Evolutionary conservation across 305 asterid genomes (phyloP), one percentile per base, ranked within the genome.

Genomic region (Fraxinus xanthoxyloides): DNA sequence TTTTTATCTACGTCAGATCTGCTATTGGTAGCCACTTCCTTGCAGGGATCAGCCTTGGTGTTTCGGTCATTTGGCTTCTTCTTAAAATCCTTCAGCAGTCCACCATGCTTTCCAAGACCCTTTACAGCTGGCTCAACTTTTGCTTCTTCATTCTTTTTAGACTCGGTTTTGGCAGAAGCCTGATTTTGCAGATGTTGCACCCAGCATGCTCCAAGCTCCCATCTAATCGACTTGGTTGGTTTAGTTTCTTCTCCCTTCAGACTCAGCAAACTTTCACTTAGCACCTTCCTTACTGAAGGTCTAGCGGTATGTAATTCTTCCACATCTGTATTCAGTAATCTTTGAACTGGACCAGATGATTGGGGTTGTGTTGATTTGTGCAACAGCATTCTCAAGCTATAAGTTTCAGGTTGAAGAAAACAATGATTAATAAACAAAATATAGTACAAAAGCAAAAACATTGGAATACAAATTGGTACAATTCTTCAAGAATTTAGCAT

Each of bases 181-280:
- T 85, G 92, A 83, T 88, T 92, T 90, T 94, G 98, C 82, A 94
- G 89, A 85, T 94, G 95, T 85, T 94, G 98, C 85, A 94, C 97
- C 98, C 98, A 94, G 85, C 96, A 94, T 56, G 97, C 98, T 54
- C 98, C 97, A 80, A 94, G 93, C 90, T 94, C 98, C 98, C 98
- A 94, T 88, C 98, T 90, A 63, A 94, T 88, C 4, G 93, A 88
- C 84, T 94, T 92, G 83, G 79, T 84, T 31, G 85, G 87, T 74
- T 87, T 85, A 74, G 83, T 77, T 77, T 82, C 91, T 83, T 91
- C 95, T 26, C 69, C 92, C 84, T 86, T 87, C 84, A 94, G 84
- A 80, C 86, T 89, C 84, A 79, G 77, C 84, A 92, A 79, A 85
- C 98, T 92, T 84, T 89, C 90, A 81, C 81, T 80, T 9, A 94